phyloP scores from a whole-genome alignment of 2,329 filamentous ascomycete genomes.

The Cladorrhinum sp. region DNA sequence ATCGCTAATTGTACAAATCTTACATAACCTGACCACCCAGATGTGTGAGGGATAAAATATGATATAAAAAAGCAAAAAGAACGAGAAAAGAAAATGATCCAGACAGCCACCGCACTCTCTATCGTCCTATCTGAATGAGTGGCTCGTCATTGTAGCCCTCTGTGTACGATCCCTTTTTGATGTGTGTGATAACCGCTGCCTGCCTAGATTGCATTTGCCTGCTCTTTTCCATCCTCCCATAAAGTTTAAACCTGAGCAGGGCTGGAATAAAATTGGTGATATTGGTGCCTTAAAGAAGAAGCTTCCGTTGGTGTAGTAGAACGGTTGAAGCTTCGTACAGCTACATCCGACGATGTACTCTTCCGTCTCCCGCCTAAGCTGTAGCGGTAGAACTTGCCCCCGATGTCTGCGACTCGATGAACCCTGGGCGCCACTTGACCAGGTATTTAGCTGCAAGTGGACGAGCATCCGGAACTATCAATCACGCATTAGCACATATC shows the following conservation, averaged over 20 bases:
- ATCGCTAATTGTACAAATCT: not conserved
- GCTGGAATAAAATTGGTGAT: not conserved
- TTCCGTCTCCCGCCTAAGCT: not conserved
- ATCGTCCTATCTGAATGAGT: not conserved
- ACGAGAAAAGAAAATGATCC: not conserved
- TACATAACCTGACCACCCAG: not conserved
- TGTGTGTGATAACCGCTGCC: not conserved
- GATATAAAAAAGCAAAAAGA: not conserved
- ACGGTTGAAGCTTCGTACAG: too few relatives aligned
- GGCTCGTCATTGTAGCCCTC: not conserved
- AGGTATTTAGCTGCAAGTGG: slow-evolving; percentile 62
- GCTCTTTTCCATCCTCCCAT: not conserved
- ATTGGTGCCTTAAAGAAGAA: not conserved
- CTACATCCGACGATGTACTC: not conserved
- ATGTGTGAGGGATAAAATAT: not conserved
- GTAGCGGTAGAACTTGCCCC: slow-evolving; percentile 22
- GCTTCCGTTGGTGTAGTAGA: too few relatives aligned
- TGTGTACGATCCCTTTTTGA: not conserved
- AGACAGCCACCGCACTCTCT: not conserved
- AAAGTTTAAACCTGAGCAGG: not conserved
- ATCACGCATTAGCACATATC: not conserved
- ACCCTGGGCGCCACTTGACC: slow-evolving; percentile 57
- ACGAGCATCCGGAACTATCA: slow-evolving; percentile 59
- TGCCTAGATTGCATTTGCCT: not conserved
- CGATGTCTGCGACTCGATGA: slow-evolving; percentile 38